Evolutionary conservation across 768 basidiomycete genomes (phyloP).

Genomic region (Phlegmacium glaucopus): DNA sequence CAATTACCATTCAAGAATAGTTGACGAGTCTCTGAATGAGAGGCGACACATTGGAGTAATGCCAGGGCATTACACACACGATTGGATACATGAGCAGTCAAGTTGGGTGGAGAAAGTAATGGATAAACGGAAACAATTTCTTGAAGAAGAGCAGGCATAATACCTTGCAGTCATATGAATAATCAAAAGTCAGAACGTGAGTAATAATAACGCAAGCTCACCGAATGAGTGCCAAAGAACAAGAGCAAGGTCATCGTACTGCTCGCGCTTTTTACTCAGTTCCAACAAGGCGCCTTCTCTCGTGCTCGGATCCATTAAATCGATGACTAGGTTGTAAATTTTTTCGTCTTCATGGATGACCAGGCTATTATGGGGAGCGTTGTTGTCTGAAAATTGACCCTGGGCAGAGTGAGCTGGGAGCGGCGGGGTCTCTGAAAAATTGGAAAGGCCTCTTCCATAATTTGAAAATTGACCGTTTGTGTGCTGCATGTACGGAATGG

Average conservation of each 20-base stretch:
- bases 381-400: conserved; percentile 17
- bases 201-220: conserved; percentile 34
- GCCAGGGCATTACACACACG: conserved; percentile 99
- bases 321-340: conserved; percentile 88
- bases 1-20: conserved; percentile 87
- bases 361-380: conserved; percentile 11
- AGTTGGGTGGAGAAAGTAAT: conserved; percentile 88
- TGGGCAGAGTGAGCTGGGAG: conserved; percentile 37
- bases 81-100: conserved; percentile 97
- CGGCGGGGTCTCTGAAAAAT: conserved; percentile 64
- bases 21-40: conserved; percentile 92
- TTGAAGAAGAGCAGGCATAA: conserved; percentile 96
- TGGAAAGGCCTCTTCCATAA: conserved; percentile 51
- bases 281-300: conserved; percentile 91
- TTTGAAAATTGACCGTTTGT: conserved; percentile 52
- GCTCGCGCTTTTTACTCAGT: conserved; percentile 97
- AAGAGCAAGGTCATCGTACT: conserved; percentile 96
- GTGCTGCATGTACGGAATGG: conserved; percentile 58
- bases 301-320: conserved; percentile 77
- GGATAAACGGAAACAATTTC: conserved; percentile 99
- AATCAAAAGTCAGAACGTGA: conserved; percentile 6
- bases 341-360: conserved; percentile 57
- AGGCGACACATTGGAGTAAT: conserved; percentile 96
- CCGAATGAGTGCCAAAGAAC: conserved; percentile 99
- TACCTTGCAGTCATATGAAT: conserved; percentile 47